These are phyloP conservation scores for Pleurotus giganteus DNA, from an alignment of 768 basidiomycete genomes.

Conservation along the genomic window DNA sequence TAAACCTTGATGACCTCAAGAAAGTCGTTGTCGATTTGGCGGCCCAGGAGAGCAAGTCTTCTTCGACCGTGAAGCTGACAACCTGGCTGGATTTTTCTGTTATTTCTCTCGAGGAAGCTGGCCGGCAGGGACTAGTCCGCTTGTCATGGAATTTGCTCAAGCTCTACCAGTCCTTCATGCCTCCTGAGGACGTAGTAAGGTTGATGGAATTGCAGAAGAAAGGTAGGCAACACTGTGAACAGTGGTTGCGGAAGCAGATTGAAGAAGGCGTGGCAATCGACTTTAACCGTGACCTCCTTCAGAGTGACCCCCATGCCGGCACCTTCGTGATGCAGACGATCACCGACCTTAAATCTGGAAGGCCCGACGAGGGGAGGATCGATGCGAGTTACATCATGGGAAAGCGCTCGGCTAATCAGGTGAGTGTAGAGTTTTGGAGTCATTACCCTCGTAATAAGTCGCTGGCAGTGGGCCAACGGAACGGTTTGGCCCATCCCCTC, in stretches of 20 bases:
- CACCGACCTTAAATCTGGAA: background rate
- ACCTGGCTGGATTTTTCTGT: background rate
- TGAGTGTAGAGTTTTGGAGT: background rate
- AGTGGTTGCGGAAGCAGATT: background rate
- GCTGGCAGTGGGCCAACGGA: too few relatives aligned
- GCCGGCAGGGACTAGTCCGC: background rate
- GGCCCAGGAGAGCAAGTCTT: background rate
- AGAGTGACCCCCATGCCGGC: background rate
- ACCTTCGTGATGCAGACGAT: background rate
- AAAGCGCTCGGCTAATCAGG: background rate
- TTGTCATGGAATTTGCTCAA: background rate
- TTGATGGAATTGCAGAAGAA: background rate
- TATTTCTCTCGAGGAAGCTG: background rate
- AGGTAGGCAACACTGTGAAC: background rate
- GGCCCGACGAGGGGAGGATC: background rate
- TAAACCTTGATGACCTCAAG: background rate
- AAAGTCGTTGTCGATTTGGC: background rate
- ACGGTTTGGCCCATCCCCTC: too few relatives aligned
- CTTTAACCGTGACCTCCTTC: background rate
- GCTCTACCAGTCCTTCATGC: background rate
- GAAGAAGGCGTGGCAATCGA: background rate
- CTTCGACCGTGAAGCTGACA: background rate
- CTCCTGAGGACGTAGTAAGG: background rate
- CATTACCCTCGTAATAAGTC: too few relatives aligned
- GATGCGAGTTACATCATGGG: background rate